Percentiles rank a stretch among this genome's conserved stretches.
These are phyloP conservation scores for Heterobasidion parviporum DNA, from an alignment of 1,284 basidiomycete genomes.

Conservation along the genomic window DNA sequence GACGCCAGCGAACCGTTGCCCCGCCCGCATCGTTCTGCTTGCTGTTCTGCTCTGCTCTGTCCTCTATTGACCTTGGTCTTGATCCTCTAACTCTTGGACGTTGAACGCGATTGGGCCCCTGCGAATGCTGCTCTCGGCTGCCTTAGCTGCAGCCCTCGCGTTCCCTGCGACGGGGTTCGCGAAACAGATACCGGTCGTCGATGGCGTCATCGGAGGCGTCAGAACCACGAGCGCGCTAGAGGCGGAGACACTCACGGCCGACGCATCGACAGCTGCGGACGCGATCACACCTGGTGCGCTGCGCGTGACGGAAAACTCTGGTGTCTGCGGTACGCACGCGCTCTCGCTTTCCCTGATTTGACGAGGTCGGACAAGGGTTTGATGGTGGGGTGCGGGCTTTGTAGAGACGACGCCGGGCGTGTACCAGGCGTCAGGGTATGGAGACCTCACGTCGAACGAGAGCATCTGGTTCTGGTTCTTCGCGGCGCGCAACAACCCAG, in stretches of 20 bases:
- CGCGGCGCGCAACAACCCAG: constrained; percentile 46
- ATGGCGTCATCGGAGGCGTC: constrained; percentile 40
- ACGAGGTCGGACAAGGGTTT: neutral
- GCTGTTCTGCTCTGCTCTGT: no score
- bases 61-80: no score
- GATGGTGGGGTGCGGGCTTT: neutral
- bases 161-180: constrained; percentile 3
- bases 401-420: constrained; percentile 49
- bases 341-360: neutral
- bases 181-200: constrained; percentile 35
- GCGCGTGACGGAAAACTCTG: constrained; percentile 45
- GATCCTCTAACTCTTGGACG: no score
- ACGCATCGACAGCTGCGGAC: neutral
- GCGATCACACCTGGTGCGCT: constrained; percentile 36
- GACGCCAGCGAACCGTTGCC: no score
- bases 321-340: constrained; percentile 35
- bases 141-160: neutral
- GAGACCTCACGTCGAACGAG: constrained; percentile 40
- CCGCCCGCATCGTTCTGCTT: no score
- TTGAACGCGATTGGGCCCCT: neutral
- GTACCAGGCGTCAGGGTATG: constrained; percentile 54
- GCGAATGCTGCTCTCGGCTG: neutral
- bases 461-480: constrained; percentile 71
- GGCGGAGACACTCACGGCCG: neutral
- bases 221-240: neutral